Conservation (phyloP, 2,329 filamentous ascomycete genomes). For the Beauveria caledonica region DNA sequence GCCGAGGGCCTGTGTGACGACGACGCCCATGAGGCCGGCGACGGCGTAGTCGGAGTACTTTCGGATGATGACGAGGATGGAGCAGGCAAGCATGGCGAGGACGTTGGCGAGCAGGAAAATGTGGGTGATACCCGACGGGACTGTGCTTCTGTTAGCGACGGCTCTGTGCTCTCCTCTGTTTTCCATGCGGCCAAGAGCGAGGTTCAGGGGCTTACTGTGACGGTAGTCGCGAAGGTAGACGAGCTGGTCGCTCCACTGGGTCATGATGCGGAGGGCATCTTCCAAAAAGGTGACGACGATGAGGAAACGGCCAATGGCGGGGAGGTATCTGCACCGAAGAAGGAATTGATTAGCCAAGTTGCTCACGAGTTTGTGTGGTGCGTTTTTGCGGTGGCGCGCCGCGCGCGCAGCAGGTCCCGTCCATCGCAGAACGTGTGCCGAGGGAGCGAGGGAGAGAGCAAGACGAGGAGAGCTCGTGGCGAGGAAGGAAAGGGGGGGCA, state of each 20-base stretch:
- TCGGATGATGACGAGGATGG: constrained; percentile 78
- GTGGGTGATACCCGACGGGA: constrained; percentile 82
- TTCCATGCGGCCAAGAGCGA: background rate
- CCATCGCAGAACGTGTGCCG: too few relatives aligned
- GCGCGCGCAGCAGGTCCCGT: background rate
- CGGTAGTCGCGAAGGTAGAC: constrained; percentile 88
- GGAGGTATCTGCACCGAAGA: constrained; percentile 61
- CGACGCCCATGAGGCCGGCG: constrained; percentile 78
- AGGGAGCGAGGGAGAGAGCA: too few relatives aligned
- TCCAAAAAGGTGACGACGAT: constrained; percentile 98
- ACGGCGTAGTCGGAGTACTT: constrained; percentile 93
- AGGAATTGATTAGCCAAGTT: constrained; percentile 13
- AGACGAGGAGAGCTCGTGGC: background rate
- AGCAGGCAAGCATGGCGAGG: constrained; percentile 76
- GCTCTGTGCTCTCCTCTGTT: too few relatives aligned
- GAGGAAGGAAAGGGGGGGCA: background rate
- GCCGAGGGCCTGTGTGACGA: constrained; percentile 86
- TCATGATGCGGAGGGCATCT: constrained; percentile 90
- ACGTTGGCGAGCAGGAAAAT: constrained; percentile 89
- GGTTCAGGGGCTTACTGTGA: constrained; percentile 59
- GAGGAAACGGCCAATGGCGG: constrained; percentile 90
- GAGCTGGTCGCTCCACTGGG: constrained; percentile 94
- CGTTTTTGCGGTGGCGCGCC: too few relatives aligned
- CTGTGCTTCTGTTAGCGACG: constrained; percentile 38
- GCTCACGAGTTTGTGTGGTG: background rate